Evolutionary conservation across 305 asterid species (phyloP).

Genomic region (Euphrasia arctica): DNA sequence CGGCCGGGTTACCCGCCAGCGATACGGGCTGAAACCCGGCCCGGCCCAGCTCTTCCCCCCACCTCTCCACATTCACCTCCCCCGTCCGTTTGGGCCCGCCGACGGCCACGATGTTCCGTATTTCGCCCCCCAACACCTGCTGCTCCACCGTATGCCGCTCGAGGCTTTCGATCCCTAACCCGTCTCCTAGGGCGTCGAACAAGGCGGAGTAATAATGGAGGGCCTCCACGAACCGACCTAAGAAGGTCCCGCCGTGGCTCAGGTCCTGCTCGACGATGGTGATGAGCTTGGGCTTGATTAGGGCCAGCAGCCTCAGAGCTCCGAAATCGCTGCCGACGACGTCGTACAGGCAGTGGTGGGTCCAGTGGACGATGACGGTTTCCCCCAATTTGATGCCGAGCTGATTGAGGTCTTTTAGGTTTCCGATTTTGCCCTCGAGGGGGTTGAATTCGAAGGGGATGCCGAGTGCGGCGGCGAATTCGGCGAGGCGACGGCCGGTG

Average conservation of each 20-base stretch:
- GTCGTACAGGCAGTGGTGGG: conserved; percentile 90
- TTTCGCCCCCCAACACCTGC: conserved; percentile 78
- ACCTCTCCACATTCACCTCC: conserved; percentile 69
- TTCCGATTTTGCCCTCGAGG: conserved; percentile 65
- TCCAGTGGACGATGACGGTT: conserved; percentile 72
- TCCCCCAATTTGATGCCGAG: conserved; percentile 46
- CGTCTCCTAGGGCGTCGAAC: conserved; percentile 89
- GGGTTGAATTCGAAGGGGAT: conserved; percentile 67
- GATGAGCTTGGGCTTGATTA: conserved; percentile 66
- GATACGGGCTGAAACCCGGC: conserved; percentile 67
- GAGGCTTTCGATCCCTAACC: conserved; percentile 56
- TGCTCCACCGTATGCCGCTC: conserved; percentile 93
- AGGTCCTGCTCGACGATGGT: conserved; percentile 79
- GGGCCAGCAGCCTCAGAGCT: conserved; percentile 46
- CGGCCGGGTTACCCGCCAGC: conserved; percentile 72
- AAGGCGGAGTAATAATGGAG: conserved; percentile 85
- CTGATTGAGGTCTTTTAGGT: conserved; percentile 35
- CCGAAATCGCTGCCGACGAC: conserved; percentile 71
- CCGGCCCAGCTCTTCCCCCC: conserved; percentile 68
- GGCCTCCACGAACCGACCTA: conserved; percentile 88
- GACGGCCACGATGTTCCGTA: conserved; percentile 80
- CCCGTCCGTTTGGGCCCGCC: conserved; percentile 88
- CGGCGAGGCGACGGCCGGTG: conserved; percentile 62
- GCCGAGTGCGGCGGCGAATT: conserved; percentile 57
- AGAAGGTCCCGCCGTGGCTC: conserved; percentile 64